Percentiles rank a stretch among this genome's conserved stretches.
These are phyloP conservation scores for Torulaspora delbrueckii DNA, from an alignment of 805 yeast genomes.

Conservation along the genomic window DNA sequence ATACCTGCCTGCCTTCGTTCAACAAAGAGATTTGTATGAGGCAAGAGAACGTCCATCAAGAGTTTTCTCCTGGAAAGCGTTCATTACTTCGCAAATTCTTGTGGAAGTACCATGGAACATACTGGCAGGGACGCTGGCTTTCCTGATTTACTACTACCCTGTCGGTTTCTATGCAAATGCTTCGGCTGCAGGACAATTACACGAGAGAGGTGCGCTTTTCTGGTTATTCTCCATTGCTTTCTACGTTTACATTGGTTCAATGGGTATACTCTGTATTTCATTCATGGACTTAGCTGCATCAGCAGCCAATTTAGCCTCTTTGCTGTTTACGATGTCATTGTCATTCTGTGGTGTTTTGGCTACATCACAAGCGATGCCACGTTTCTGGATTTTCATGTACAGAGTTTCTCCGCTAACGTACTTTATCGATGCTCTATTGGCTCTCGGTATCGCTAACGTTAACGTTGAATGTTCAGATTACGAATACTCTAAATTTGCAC, in stretches of 20 bases:
- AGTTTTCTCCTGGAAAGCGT: conserved; percentile 63
- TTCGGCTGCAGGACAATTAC: conserved; percentile 41
- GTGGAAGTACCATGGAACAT: conserved; percentile 66
- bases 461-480: conserved; percentile 43
- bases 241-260: conserved; percentile 51
- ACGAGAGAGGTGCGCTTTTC: conserved; percentile 54
- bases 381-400: conserved; percentile 82
- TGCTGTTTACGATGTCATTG: conserved; percentile 58
- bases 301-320: conserved; percentile 56
- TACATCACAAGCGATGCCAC: conserved; percentile 50
- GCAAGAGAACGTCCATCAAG: conserved; percentile 70
- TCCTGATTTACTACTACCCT: conserved; percentile 67
- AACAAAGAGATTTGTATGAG: conserved; percentile 63
- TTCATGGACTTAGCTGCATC: conserved; percentile 55
- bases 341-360: conserved; percentile 77
- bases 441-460: conserved; percentile 51
- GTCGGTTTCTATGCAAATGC: conserved; percentile 63
- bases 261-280: conserved; percentile 56
- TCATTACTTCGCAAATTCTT: conserved; percentile 55
- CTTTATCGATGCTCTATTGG: conserved; percentile 50
- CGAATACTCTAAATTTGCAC: conserved; percentile 47
- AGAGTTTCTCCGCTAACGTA: conserved; percentile 68
- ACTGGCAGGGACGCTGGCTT: conserved; percentile 56
- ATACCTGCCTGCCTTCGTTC: conserved; percentile 55
- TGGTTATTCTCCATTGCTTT: conserved; percentile 44